These are phyloP conservation scores for Myotisia sp. DNA, from an alignment of 2,329 filamentous ascomycete species.

Conservation along the genomic window DNA sequence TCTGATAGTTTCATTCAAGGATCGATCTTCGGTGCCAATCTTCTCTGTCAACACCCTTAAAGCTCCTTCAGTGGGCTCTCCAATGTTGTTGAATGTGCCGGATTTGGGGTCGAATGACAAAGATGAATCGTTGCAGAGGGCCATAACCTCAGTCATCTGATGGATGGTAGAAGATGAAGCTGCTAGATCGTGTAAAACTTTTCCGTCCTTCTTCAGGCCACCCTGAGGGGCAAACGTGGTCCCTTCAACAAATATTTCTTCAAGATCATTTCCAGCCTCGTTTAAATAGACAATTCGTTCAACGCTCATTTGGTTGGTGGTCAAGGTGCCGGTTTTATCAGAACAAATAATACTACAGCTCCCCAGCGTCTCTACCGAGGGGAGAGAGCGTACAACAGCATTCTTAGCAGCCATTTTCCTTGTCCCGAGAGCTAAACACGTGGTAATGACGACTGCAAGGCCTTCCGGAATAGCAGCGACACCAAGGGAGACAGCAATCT, in stretches of 20 bases:
- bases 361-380: constrained; percentile 91
- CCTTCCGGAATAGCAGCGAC: constrained; percentile 97
- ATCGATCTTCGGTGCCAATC: constrained; percentile 64
- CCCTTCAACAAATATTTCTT: constrained; percentile 79
- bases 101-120: constrained; percentile 68
- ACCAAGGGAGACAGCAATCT: constrained; percentile 95
- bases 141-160: constrained; percentile 57
- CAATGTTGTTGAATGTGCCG: constrained; percentile 64
- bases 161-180: constrained; percentile 60
- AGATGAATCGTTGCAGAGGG: constrained; percentile 77
- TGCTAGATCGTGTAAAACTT: constrained; percentile 53
- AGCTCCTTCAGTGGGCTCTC: constrained; percentile 90
- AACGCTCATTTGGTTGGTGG: constrained; percentile 98
- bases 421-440: constrained; percentile 86
- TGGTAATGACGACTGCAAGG: constrained; percentile 96
- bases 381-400: constrained; percentile 86
- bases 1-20: constrained; percentile 39
- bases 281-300: constrained; percentile 79
- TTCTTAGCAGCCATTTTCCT: constrained; percentile 99
- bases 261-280: constrained; percentile 56
- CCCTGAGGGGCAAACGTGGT: constrained; percentile 84
- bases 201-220: constrained; percentile 53
- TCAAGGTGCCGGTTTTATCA: constrained; percentile 95
- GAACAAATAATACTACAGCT: constrained; percentile 99
- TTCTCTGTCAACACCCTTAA: constrained; percentile 86